Base-by-base conservation (phyloP, 371 early-diverging fungal species). In the Globomyces sp. region DNA sequence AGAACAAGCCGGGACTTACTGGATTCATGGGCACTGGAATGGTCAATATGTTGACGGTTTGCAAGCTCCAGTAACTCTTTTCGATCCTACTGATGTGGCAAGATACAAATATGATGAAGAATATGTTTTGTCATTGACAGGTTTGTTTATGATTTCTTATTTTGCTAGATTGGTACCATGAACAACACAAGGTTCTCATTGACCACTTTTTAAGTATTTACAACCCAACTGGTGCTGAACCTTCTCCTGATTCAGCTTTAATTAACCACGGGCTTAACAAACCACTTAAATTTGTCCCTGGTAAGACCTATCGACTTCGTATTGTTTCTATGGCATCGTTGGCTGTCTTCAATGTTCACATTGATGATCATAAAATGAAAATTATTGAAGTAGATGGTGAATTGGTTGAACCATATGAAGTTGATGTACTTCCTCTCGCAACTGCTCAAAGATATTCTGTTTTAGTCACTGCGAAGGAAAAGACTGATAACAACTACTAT, bases 41-140 rank as follows among this genome's bases (percentile, higher is more conserved):
- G 89, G 87, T 58, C 90, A 92, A 70, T 92, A 92, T 70, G 83
- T 89, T 57, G 92, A 94, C 65, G 93, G 93, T 51, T 78, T 93
- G 59, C 85, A 89, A 58, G 83, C 86, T 3, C 85, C 93, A 1
- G 69, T 94, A 39, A 79, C 92, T 60, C 75, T 94, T 61, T 82
- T 88, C 65, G 82, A 84, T 59, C 77, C 78, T 3, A 73, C 76
- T 0, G 89, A 90, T 66, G 34, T 43, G 41, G 57, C 58, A 57
- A 47, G 55, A 4, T 73, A 85, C 9, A 49, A 74, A 3, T 90
- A 91, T 69, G 90, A 91, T 59, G 79, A 82, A 52, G 94, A 93
- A 58, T 68, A 83, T 51, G 74, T 80, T 49, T 63, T 92, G 49
- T 64, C 71, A 53, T 44, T 70, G 11, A 48, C 61, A 53, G 86